Conservation (phyloP, 1,284 basidiomycete genomes). For the Rhodotorula sp. region DNA sequence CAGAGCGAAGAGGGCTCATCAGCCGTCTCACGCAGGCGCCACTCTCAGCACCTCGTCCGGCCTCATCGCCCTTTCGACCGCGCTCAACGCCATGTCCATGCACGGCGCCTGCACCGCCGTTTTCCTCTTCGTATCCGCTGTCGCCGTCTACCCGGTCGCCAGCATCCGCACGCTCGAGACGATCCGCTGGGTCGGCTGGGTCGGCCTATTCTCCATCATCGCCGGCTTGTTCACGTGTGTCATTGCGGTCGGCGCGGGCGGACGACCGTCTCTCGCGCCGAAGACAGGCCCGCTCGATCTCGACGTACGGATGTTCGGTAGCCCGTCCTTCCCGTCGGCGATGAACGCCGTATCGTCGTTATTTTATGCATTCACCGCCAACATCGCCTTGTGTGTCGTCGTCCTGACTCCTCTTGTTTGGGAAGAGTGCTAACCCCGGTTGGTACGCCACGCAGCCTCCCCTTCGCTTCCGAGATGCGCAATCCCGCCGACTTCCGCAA, state of each 20-base stretch:
- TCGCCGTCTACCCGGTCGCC: slow-evolving; percentile 45
- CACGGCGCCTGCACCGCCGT: slow-evolving; percentile 55
- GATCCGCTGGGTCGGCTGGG: slow-evolving; percentile 50
- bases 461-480: slow-evolving; percentile 53
- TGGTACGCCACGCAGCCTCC: slow-evolving; percentile 20
- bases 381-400: slow-evolving; percentile 32
- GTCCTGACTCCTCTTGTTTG: slow-evolving; percentile 15
- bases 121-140: slow-evolving; percentile 21
- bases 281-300: slow-evolving; percentile 51
- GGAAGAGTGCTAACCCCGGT: too few relatives aligned
- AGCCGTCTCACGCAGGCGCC: neutral
- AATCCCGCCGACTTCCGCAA: slow-evolving; percentile 43
- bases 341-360: slow-evolving; percentile 23
- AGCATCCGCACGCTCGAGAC: slow-evolving; percentile 49
- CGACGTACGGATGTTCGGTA: slow-evolving; percentile 23
- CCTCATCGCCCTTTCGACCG: slow-evolving; percentile 50
- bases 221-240: slow-evolving; percentile 7
- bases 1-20: too few relatives aligned
- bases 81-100: too few relatives aligned
- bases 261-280: slow-evolving; percentile 54
- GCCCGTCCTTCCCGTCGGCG: slow-evolving; percentile 29
- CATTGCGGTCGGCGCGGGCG: slow-evolving; percentile 58
- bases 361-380: slow-evolving; percentile 34
- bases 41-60: slow-evolving; percentile 15
- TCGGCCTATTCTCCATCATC: slow-evolving; percentile 40